phyloP scores from a whole-genome alignment of 2,329 filamentous ascomycete genomes.

The Penicillium frequentans region DNA sequence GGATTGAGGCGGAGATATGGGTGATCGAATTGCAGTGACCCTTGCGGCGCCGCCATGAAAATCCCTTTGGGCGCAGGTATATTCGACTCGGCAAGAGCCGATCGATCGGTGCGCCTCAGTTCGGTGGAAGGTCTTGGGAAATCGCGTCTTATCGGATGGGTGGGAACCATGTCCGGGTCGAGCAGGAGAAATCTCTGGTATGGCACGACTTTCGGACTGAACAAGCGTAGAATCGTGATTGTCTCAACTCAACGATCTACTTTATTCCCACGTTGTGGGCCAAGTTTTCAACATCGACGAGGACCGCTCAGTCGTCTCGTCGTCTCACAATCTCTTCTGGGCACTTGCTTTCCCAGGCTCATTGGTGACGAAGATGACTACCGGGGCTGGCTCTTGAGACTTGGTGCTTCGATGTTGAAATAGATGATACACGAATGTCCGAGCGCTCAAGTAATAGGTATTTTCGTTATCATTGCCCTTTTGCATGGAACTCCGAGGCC shows the following conservation, averaged over 20 bases:
- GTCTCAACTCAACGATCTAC: not conserved
- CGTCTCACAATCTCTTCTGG: not conserved
- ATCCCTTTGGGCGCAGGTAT: not conserved
- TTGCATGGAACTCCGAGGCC: not conserved
- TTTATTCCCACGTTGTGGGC: not conserved
- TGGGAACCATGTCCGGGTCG: conserved; percentile 12
- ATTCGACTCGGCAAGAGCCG: not conserved
- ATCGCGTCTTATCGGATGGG: conserved; percentile 9
- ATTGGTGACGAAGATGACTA: conserved; percentile 11
- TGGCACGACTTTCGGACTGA: conserved; percentile 3
- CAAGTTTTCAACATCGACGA: conserved; percentile 5
- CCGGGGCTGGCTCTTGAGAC: conserved; percentile 2
- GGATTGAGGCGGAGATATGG: not conserved
- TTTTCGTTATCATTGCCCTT: not conserved
- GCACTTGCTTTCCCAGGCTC: conserved; percentile 11
- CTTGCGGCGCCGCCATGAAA: not conserved
- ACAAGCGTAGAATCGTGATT: not conserved
- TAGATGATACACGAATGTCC: conserved; percentile 13
- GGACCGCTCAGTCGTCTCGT: conserved; percentile 5
- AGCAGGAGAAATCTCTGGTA: conserved; percentile 14
- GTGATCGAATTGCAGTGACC: not conserved
- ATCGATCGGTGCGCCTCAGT: too few species aligned
- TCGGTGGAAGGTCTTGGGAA: not conserved
- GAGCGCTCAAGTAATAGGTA: conserved; percentile 1
- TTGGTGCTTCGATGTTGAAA: conserved; percentile 12